Percentiles rank a stretch among this genome's conserved stretches.
Evolutionary conservation across 2,329 filamentous ascomycete species (phyloP).

Genomic region (Sphaceloma murrayae): DNA sequence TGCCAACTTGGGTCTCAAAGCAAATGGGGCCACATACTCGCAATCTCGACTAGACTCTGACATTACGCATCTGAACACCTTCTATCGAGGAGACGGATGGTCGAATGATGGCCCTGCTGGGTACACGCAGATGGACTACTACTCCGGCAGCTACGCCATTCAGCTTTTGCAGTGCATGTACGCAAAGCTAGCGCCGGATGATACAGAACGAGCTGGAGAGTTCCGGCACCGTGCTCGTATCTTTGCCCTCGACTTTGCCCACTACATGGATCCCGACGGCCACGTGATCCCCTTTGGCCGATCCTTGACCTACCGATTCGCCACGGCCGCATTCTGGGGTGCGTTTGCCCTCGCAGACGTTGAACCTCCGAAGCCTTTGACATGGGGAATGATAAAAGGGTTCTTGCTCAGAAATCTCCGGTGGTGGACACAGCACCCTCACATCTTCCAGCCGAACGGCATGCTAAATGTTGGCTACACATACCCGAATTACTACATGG

Average conservation of each 20-base stretch:
- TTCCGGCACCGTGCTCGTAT: constrained; percentile 59
- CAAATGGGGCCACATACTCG: constrained; percentile 62
- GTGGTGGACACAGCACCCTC: constrained; percentile 67
- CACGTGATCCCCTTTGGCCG: constrained; percentile 67
- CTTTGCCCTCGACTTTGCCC: constrained; percentile 60
- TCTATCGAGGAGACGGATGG: constrained; percentile 75
- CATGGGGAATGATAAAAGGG: constrained; percentile 71
- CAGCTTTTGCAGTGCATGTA: constrained; percentile 72
- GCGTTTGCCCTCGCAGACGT: constrained; percentile 66
- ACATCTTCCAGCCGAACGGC: constrained; percentile 66
- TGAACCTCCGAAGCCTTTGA: constrained; percentile 60
- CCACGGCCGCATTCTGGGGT: constrained; percentile 77
- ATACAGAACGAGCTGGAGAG: constrained; percentile 55
- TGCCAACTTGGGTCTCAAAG: constrained; percentile 67
- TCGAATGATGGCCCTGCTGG: constrained; percentile 67
- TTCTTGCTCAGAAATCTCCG: constrained; percentile 63
- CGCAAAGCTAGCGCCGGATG: constrained; percentile 59
- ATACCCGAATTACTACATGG: constrained; percentile 72
- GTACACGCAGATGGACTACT: constrained; percentile 79
- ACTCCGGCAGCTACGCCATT: constrained; percentile 73
- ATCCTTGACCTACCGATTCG: constrained; percentile 72
- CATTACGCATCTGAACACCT: constrained; percentile 68
- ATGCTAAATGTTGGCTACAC: constrained; percentile 68
- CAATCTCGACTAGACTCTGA: constrained; percentile 61
- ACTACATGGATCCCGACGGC: constrained; percentile 66